Conservation (phyloP, 169 alveolate species). For the Babesia caballi region DNA sequence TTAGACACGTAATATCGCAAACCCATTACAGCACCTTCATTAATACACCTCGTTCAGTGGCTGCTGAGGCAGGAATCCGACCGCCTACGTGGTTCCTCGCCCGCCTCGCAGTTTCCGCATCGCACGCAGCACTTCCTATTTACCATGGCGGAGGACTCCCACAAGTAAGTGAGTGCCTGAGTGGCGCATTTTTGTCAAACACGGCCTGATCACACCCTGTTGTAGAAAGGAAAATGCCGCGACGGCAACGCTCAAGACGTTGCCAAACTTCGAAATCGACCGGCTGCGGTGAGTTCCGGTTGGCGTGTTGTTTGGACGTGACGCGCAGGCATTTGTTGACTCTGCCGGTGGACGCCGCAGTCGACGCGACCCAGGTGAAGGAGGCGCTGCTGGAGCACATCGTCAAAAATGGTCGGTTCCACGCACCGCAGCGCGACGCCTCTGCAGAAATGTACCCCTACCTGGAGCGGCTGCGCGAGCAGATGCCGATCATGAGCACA, state of each 20-base stretch:
- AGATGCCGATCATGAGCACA: slow-evolving; percentile 59
- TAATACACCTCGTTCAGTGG: too few species aligned
- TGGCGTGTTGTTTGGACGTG: background rate
- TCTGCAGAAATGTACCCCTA: slow-evolving; percentile 71
- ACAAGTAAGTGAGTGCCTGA: background rate
- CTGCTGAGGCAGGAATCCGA: too few species aligned
- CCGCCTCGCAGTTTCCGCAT: background rate
- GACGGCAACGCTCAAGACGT: slow-evolving; percentile 55
- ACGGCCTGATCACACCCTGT: background rate
- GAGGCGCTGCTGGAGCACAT: slow-evolving; percentile 40
- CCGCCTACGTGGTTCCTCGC: too few species aligned
- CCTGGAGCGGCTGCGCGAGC: slow-evolving; percentile 61
- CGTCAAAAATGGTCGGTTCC: slow-evolving; percentile 40
- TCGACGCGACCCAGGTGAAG: slow-evolving; percentile 27
- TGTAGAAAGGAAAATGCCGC: slow-evolving; percentile 57
- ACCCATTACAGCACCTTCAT: too few species aligned
- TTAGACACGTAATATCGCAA: too few species aligned
- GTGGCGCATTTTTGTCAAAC: background rate
- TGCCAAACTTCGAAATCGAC: slow-evolving; percentile 63
- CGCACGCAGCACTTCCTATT: background rate
- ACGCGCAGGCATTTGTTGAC: slow-evolving; percentile 47
- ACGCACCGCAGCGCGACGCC: background rate
- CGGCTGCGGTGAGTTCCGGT: slow-evolving; percentile 24
- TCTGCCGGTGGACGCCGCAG: slow-evolving; percentile 30
- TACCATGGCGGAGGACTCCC: slow-evolving; percentile 21